Evolutionary conservation across 805 yeast genomes (phyloP).

Genomic region (Candida stauntonica): DNA sequence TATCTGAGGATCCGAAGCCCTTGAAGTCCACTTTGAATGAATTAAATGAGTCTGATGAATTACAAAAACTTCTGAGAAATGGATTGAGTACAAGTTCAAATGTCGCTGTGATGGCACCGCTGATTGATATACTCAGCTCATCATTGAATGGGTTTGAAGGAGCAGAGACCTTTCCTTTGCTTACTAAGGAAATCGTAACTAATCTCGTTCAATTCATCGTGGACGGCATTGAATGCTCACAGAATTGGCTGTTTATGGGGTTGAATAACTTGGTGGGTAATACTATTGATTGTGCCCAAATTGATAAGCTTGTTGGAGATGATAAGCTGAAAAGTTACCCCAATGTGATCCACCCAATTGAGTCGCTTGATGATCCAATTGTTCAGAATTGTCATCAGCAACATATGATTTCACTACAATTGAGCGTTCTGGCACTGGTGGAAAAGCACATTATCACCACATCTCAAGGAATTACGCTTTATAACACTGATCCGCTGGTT

Average conservation of each 20-base stretch:
- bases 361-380: constrained; percentile 29
- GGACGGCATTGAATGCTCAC: constrained; percentile 37
- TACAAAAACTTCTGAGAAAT: constrained; percentile 32
- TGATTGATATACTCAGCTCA: constrained; percentile 48
- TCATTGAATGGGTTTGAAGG: constrained; percentile 30
- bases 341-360: constrained; percentile 11
- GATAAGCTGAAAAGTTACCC: constrained; percentile 10
- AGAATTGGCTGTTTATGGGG: constrained; percentile 46
- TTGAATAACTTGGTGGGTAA: constrained; percentile 52
- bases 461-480: constrained; percentile 18
- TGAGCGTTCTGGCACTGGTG: constrained; percentile 43
- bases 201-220: constrained; percentile 35
- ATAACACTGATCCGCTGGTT: constrained; percentile 21
- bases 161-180: constrained; percentile 12
- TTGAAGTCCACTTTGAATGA: constrained; percentile 4
- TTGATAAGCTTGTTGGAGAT: constrained; percentile 40
- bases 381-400: constrained; percentile 36
- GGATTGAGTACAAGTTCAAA: constrained; percentile 50
- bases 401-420: constrained; percentile 40
- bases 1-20: constrained; percentile 9
- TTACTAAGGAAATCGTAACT: constrained; percentile 19
- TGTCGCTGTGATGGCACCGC: constrained; percentile 45
- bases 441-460: constrained; percentile 35
- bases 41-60: background rate
- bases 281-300: constrained; percentile 37